Evolutionary conservation across 257 asterid genomes (phyloP), one percentile per base, ranked within the genome.

Genomic region (Catharanthus roseus): DNA sequence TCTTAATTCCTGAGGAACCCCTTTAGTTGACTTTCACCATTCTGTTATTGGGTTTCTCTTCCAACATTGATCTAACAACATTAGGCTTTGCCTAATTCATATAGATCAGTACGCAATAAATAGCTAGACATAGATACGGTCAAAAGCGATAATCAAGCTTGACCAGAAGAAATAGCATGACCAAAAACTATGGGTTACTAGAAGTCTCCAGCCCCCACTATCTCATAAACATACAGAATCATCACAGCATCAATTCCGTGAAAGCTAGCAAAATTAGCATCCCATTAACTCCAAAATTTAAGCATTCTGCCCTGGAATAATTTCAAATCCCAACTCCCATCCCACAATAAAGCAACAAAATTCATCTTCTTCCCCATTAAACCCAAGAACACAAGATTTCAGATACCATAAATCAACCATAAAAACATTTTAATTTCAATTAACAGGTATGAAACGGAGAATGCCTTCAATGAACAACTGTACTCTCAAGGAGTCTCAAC

Each of bases 51-150:
- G 85, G 39, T 33, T 65, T 83, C 36, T 6, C 72, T 73, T 56
- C 78, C 12, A 77, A 63, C 71, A 68, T 70, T 54, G 86, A 66
- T 75, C 75, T 82, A n/a, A 79, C 64, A 41, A 77, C 77, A 76
- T 72, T 67, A 66, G 61, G 61, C 77, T 65, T 84, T 33, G 71
- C 74, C 53, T 75, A 80, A 72, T 74, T 83, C 95, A 84, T 87
- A 51, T 39, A 72, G 45, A 41, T 21, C 36, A 28, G 57, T 63
- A 38, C 42, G 31, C 4, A 62, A 42, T 56, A 28, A 19, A 56
- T 56, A 56, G 24, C 10, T n/a, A 26, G 12, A 24, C 19, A 31
- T 16, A 58, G 8, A 29, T 58, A 23, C 0, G 2, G 2, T 26
- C 34, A 11, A 24, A 55, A 9, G 19, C n/a, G 29, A 12, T 42